A percentile compares a stretch with the other conserved stretches of the same genome.
Conservation (phyloP, 2,329 filamentous ascomycete species). For the Acrocalymma vagum region DNA sequence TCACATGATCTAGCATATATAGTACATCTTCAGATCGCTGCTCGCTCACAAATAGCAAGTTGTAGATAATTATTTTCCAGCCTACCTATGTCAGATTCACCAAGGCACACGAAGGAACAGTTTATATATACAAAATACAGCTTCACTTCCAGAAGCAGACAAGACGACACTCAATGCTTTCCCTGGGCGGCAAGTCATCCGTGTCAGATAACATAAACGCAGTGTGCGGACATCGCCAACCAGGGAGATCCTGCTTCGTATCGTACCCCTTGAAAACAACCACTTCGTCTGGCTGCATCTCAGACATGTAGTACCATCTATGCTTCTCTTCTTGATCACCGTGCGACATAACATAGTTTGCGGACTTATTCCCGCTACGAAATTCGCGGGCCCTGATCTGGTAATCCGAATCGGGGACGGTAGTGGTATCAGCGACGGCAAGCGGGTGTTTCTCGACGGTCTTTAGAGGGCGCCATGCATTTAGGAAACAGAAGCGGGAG, state of each 20-base stretch:
- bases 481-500: constrained; percentile 35
- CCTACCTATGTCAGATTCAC: too few relatives aligned
- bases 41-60: too few relatives aligned
- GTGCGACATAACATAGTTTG: constrained; percentile 29
- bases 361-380: constrained; percentile 19
- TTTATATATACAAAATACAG: too few relatives aligned
- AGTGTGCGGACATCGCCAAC: constrained; percentile 36
- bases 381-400: constrained; percentile 24
- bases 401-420: constrained; percentile 24
- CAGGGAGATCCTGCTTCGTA: constrained; percentile 18
- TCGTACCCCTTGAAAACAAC: constrained; percentile 38
- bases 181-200: constrained; percentile 22
- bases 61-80: too few relatives aligned
- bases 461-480: constrained; percentile 39
- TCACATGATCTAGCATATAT: too few relatives aligned
- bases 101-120: too few relatives aligned
- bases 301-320: constrained; percentile 37
- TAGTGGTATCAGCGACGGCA: constrained; percentile 29
- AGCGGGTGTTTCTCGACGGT: constrained; percentile 33
- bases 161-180: constrained; percentile 36
- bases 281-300: constrained; percentile 29
- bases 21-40: too few relatives aligned
- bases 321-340: constrained; percentile 18
- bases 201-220: constrained; percentile 26
- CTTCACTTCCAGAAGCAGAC: constrained; percentile 27